phyloP scores from a whole-genome alignment of 805 yeast species.

The Cyberlindnera maclurae region DNA sequence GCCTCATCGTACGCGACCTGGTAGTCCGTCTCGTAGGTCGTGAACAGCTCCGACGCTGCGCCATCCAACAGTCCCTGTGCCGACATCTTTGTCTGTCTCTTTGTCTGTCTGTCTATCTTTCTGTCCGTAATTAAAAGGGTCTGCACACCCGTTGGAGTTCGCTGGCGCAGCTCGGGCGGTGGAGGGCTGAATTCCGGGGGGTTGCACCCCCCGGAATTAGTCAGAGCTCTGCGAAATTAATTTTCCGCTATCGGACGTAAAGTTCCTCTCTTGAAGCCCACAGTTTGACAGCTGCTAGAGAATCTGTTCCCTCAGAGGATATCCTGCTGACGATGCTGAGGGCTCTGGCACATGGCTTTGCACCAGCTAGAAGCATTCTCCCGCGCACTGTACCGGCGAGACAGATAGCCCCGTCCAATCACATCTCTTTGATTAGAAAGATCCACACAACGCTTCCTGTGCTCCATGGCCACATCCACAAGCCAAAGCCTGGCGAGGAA shows the following conservation, averaged over 20 bases:
- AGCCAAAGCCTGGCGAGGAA: slow-evolving; percentile 92
- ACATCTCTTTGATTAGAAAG: slow-evolving; percentile 17
- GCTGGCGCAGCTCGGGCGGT: too few species aligned
- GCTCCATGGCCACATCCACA: slow-evolving; percentile 79
- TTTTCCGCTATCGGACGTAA: too few species aligned
- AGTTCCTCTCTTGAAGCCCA: too few species aligned
- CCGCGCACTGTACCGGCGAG: neutral
- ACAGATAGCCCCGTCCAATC: slow-evolving; percentile 10
- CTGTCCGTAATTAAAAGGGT: too few species aligned
- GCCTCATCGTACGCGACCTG: slow-evolving; percentile 66
- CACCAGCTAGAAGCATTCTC: neutral
- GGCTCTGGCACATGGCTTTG: slow-evolving; percentile 2
- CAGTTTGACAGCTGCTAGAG: neutral
- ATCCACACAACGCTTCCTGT: slow-evolving; percentile 23
- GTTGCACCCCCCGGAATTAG: too few species aligned
- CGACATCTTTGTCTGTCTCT: too few species aligned
- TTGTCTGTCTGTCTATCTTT: too few species aligned
- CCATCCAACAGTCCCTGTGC: slow-evolving; percentile 19
- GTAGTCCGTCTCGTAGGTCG: slow-evolving; percentile 33
- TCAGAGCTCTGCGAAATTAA: too few species aligned
- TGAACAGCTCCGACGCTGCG: slow-evolving; percentile 21
- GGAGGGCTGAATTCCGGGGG: too few species aligned
- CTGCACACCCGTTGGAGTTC: too few species aligned
- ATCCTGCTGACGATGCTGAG: slow-evolving; percentile 6
- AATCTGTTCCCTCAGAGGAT: neutral